Percentiles rank a stretch among this genome's conserved stretches.
Conservation (phyloP, 2,329 filamentous ascomycete genomes). For the Alternaria consortialis region DNA sequence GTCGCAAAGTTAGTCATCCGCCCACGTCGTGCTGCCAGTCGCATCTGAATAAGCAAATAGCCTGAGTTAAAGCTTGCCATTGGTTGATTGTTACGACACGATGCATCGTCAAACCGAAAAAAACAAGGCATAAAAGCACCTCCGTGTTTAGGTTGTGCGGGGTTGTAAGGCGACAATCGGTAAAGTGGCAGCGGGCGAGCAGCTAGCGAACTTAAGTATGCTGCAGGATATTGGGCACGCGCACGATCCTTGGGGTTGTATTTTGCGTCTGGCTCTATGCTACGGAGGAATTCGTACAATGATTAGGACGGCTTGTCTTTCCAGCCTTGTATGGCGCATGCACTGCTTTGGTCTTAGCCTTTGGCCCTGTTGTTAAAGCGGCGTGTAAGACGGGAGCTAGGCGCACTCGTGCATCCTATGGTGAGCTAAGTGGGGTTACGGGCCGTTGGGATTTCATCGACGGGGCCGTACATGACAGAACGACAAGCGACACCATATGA, state of each 20-base stretch:
- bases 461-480: neutral
- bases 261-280: too few relatives aligned
- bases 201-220: neutral
- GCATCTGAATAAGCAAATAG: neutral
- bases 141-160: neutral
- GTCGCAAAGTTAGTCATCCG: neutral
- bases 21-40: neutral
- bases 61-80: neutral
- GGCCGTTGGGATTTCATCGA: neutral
- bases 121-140: neutral
- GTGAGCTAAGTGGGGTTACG: neutral
- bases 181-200: neutral
- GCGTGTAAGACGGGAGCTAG: slow-evolving; percentile 1
- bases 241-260: neutral
- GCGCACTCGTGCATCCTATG: neutral
- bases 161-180: neutral
- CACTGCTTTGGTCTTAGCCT: neutral
- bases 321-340: neutral
- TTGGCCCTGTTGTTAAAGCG: neutral
- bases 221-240: neutral
- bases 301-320: neutral
- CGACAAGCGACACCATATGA: neutral
- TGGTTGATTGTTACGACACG: too few relatives aligned
- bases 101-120: neutral
- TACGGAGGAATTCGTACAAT: neutral